Conservation (phyloP, 2,329 filamentous ascomycete genomes). For the Hypoxylon sp. region DNA sequence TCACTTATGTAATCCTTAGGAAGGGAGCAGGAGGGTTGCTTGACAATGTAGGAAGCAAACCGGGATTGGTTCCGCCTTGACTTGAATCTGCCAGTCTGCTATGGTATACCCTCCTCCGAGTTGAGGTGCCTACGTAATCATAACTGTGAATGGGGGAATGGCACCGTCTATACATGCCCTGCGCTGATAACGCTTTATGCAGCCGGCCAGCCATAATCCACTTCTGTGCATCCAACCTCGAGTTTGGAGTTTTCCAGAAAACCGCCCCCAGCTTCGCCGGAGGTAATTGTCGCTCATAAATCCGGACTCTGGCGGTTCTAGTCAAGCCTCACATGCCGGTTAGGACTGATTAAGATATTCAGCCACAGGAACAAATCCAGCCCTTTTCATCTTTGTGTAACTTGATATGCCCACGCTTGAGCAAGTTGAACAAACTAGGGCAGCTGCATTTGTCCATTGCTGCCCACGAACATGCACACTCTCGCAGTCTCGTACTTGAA, state of each 20-base stretch:
- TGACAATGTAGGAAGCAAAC: neutral
- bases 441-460: constrained; percentile 38
- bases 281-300: constrained; percentile 2
- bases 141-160: constrained; percentile 15
- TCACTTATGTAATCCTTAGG: constrained; percentile 2
- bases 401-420: constrained; percentile 16
- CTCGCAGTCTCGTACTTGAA: constrained; percentile 19
- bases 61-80: neutral
- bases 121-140: constrained; percentile 28
- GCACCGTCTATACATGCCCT: constrained; percentile 32
- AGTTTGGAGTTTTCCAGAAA: constrained; percentile 45
- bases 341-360: neutral
- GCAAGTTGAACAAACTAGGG: constrained; percentile 19
- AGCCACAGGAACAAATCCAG: constrained; percentile 15
- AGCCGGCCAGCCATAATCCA: constrained; percentile 33
- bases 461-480: constrained; percentile 17
- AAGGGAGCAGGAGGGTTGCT: neutral
- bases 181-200: constrained; percentile 40
- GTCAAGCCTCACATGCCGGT: constrained; percentile 22
- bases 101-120: neutral
- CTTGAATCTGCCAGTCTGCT: neutral
- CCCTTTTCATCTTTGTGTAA: constrained; percentile 22
- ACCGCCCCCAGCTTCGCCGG: constrained; percentile 30
- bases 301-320: neutral
- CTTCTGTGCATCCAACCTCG: constrained; percentile 36